A percentile compares a stretch with the other conserved stretches of the same genome.
Conservation (phyloP, 306 rosid species). For the Ceratonia siliqua region DNA sequence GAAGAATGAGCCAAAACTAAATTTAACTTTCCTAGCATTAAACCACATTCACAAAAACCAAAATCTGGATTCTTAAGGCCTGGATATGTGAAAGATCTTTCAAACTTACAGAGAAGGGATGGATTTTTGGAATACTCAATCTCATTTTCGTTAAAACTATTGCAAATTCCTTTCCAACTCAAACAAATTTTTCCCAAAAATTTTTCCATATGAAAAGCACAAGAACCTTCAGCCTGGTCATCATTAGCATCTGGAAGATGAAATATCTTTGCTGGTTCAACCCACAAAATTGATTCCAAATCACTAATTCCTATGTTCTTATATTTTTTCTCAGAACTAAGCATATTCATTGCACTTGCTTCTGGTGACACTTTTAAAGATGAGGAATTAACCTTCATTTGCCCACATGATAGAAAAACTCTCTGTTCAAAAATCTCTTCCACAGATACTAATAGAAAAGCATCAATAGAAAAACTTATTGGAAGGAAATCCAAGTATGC, state of each 20-base stretch:
- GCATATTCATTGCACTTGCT: constrained; percentile 36
- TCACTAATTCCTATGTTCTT: constrained; percentile 37
- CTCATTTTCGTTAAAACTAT: constrained; percentile 48
- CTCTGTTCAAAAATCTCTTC: constrained; percentile 63
- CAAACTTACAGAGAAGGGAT: constrained; percentile 61
- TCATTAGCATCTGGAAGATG: constrained; percentile 45
- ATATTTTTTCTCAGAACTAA: constrained; percentile 43
- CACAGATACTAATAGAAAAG: constrained; percentile 49
- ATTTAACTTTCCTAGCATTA: constrained; percentile 78
- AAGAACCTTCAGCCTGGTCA: constrained; percentile 43
- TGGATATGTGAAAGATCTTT: constrained; percentile 52
- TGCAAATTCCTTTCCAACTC: constrained; percentile 62
- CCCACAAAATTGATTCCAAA: constrained; percentile 60
- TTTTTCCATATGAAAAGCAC: constrained; percentile 43
- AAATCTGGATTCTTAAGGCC: constrained; percentile 41
- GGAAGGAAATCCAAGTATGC: constrained; percentile 49
- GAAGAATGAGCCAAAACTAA: constrained; percentile 62
- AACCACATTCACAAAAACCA: constrained; percentile 64
- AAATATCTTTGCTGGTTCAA: constrained; percentile 64
- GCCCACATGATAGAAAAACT: constrained; percentile 70
- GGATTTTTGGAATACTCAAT: constrained; percentile 68
- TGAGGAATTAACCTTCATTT: constrained; percentile 55
- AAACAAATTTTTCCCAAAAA: constrained; percentile 57
- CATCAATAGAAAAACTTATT: constrained; percentile 48
- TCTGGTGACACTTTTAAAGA: constrained; percentile 45